These are phyloP conservation scores for Salix viminalis DNA, from an alignment of 345 rosid species.

Conservation along the genomic window DNA sequence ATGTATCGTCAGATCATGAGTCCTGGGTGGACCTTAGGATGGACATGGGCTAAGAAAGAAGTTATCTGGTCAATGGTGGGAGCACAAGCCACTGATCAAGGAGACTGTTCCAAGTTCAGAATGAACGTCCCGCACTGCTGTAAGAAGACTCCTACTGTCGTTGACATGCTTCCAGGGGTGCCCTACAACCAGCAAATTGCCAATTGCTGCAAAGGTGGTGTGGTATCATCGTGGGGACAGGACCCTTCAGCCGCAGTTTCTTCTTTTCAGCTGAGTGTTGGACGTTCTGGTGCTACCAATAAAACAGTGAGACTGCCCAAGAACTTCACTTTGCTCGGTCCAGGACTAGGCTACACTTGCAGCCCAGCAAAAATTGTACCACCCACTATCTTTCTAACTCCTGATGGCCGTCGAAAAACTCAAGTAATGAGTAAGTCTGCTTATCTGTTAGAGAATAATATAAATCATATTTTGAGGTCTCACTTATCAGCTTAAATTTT, in stretches of 20 bases:
- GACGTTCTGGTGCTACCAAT: constrained; percentile 60
- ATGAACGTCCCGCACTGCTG: constrained; percentile 63
- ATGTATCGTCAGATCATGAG: constrained; percentile 46
- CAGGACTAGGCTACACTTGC: constrained; percentile 66
- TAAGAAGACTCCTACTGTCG: constrained; percentile 40
- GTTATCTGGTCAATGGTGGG: constrained; percentile 72
- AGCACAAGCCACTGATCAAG: constrained; percentile 71
- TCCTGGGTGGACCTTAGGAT: constrained; percentile 68
- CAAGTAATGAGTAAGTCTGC: constrained; percentile 56
- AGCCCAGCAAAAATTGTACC: constrained; percentile 54
- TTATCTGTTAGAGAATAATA: too few relatives aligned
- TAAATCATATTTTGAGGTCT: too few relatives aligned
- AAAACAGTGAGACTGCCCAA: constrained; percentile 59
- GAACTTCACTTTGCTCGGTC: constrained; percentile 60
- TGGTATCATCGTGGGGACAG: constrained; percentile 62
- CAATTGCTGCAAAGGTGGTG: constrained; percentile 66
- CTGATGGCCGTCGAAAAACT: constrained; percentile 54
- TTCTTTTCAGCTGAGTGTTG: constrained; percentile 62
- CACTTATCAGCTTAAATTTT: too few relatives aligned
- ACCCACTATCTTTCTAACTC: constrained; percentile 47
- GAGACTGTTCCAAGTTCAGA: constrained; percentile 73
- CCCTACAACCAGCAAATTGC: constrained; percentile 65
- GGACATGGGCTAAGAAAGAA: constrained; percentile 79
- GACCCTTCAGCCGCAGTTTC: constrained; percentile 51
- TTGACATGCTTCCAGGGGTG: constrained; percentile 63